A percentile compares a stretch with the other conserved stretches of the same genome.
Conservation (phyloP, 2,329 filamentous ascomycete genomes). For the Ophiostoma sp. region DNA sequence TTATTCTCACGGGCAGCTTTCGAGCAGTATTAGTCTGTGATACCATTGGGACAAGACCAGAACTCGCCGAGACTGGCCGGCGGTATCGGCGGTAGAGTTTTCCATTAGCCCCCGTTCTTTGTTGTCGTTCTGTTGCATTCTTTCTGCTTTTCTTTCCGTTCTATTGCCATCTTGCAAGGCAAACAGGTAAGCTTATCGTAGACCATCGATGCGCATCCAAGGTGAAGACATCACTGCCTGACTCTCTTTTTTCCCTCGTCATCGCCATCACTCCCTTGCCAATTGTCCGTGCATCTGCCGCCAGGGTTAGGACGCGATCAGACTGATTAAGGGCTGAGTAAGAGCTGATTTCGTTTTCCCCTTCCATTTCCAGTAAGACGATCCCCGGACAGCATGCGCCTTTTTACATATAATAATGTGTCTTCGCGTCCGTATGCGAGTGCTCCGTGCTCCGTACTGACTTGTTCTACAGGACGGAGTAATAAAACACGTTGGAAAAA, state of each 20-base stretch:
- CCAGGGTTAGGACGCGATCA: no score
- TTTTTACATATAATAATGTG: not conserved
- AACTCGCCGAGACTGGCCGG: not conserved
- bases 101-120: not conserved
- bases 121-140: not conserved
- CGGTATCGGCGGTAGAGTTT: slow-evolving; percentile 7
- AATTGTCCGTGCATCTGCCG: no score
- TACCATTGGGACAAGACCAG: no score
- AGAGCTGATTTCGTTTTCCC: slow-evolving; percentile 14
- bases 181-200: no score
- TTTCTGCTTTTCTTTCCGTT: no score
- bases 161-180: no score
- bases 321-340: not conserved
- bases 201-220: no score
- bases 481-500: not conserved
- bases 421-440: no score
- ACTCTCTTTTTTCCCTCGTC: no score
- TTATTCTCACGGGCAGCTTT: not conserved
- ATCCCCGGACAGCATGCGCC: not conserved
- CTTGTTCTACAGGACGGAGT: not conserved
- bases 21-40: not conserved
- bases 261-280: no score
- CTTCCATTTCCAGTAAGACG: slow-evolving; percentile 17
- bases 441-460: no score
- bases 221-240: no score